Evolutionary conservation across 768 basidiomycete species (phyloP).

Genomic region (Suillus subaureus): DNA sequence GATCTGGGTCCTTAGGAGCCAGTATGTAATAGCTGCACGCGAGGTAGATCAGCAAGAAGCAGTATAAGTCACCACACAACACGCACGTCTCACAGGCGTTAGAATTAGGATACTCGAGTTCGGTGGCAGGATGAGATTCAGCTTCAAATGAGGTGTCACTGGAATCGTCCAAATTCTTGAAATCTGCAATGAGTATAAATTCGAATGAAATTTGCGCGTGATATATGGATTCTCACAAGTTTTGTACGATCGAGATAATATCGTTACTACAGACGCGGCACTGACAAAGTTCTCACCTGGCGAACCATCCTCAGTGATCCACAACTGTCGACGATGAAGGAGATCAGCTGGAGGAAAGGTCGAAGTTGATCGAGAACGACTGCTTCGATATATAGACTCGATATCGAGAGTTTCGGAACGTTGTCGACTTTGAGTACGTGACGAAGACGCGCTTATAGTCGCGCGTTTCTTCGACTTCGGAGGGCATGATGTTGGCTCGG

Average conservation of each 20-base stretch:
- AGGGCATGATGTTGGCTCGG: conserved; percentile 11
- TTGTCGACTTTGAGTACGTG: conserved; percentile 48
- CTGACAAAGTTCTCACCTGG: conserved; percentile 57
- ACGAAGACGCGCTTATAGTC: conserved; percentile 31
- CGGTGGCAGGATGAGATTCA: conserved; percentile 62
- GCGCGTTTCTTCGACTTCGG: conserved; percentile 30
- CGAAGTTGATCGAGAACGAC: conserved; percentile 69
- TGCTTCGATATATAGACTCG: conserved; percentile 55
- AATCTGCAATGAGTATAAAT: conserved; percentile 50
- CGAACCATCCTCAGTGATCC: conserved; percentile 55
- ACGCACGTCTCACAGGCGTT: conserved; percentile 67
- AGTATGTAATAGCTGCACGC: conserved; percentile 68
- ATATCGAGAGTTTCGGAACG: conserved; percentile 44
- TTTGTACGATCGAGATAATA: conserved; percentile 69
- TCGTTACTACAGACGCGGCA: conserved; percentile 64
- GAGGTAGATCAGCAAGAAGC: conserved; percentile 5
- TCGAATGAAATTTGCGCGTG: conserved; percentile 3
- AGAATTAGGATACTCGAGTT: conserved; percentile 79
- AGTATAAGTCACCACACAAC: background rate
- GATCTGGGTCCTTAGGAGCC: conserved; percentile 81
- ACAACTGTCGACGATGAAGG: conserved; percentile 40
- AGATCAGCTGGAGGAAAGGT: conserved; percentile 42
- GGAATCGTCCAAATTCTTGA: conserved; percentile 66
- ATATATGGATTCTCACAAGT: conserved; percentile 50
- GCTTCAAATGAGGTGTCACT: conserved; percentile 66